phyloP scores from a whole-genome alignment of 495 filamentous ascomycete species.

The Letharia lupina region DNA sequence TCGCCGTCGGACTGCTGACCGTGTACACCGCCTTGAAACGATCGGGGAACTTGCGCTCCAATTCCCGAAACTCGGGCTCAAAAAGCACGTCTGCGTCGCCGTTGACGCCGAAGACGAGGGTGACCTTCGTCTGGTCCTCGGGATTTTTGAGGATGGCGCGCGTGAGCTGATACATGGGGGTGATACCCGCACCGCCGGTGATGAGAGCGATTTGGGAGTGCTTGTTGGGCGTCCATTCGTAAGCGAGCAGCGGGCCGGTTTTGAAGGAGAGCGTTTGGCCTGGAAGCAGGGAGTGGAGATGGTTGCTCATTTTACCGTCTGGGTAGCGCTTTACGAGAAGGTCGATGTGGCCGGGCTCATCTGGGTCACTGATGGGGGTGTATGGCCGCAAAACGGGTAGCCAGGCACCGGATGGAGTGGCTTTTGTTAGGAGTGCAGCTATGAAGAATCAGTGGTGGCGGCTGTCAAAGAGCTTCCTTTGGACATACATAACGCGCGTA shows the following conservation, averaged over 20 bases:
- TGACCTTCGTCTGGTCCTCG: constrained; percentile 92
- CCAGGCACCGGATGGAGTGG: background rate
- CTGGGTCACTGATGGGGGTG: constrained; percentile 49
- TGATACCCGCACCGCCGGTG: constrained; percentile 57
- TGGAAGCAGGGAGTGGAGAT: constrained; percentile 53
- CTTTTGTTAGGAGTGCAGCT: background rate
- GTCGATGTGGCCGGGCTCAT: constrained; percentile 46
- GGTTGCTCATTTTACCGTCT: constrained; percentile 49
- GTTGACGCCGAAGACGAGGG: constrained; percentile 84
- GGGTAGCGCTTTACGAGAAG: constrained; percentile 59
- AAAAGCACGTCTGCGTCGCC: constrained; percentile 79
- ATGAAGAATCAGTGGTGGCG: too few relatives aligned
- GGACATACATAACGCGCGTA: constrained; percentile 23
- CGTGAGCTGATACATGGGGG: constrained; percentile 52
- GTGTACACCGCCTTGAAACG: background rate
- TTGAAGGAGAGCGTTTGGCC: constrained; percentile 49
- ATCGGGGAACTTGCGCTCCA: constrained; percentile 48
- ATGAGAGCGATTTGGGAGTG: constrained; percentile 48
- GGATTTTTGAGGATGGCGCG: constrained; percentile 90
- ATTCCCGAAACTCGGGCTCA: constrained; percentile 67
- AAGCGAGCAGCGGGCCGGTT: constrained; percentile 40
- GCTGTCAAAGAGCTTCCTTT: too few relatives aligned
- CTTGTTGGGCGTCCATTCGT: constrained; percentile 48
- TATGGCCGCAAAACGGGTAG: constrained; percentile 41
- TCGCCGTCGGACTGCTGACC: background rate